Conservation (phyloP, 768 basidiomycete genomes). For the Pluteus cervinus region DNA sequence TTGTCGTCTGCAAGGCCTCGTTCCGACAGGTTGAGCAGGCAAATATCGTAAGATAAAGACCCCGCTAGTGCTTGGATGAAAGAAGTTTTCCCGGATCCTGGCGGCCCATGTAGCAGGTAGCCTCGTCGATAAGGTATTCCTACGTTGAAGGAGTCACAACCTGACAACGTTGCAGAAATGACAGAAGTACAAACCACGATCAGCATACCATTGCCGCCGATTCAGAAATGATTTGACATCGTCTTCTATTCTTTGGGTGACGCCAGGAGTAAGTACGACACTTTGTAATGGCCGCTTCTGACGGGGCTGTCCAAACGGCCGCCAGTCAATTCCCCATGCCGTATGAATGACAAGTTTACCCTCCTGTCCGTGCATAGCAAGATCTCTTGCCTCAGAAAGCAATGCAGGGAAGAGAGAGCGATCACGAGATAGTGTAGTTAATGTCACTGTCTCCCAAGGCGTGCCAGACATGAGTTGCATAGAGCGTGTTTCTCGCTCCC, state of each 20-base stretch:
- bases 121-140: slow-evolving; percentile 97
- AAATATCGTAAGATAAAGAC: slow-evolving; percentile 89
- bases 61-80: slow-evolving; percentile 98
- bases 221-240: slow-evolving; percentile 81
- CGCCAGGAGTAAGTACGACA: slow-evolving; percentile 78
- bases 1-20: slow-evolving; percentile 96
- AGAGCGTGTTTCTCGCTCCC: slow-evolving; percentile 89
- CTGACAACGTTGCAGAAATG: slow-evolving; percentile 2
- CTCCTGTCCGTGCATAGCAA: slow-evolving; percentile 81
- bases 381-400: slow-evolving; percentile 82
- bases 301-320: slow-evolving; percentile 89
- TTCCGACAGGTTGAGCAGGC: slow-evolving; percentile 91
- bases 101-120: slow-evolving; percentile 92
- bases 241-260: slow-evolving; percentile 76
- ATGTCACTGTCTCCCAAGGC: slow-evolving; percentile 96
- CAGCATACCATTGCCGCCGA: slow-evolving; percentile 91
- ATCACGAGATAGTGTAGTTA: slow-evolving; percentile 89
- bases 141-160: slow-evolving; percentile 22
- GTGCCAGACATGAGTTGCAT: slow-evolving; percentile 87
- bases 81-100: slow-evolving; percentile 97
- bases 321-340: slow-evolving; percentile 96
- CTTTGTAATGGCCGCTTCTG: slow-evolving; percentile 81
- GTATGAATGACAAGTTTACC: slow-evolving; percentile 96
- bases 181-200: slow-evolving; percentile 61
- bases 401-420: slow-evolving; percentile 73